phyloP scores from a whole-genome alignment of 2,329 filamentous ascomycete genomes.

The Rhynchosporium secalis region DNA sequence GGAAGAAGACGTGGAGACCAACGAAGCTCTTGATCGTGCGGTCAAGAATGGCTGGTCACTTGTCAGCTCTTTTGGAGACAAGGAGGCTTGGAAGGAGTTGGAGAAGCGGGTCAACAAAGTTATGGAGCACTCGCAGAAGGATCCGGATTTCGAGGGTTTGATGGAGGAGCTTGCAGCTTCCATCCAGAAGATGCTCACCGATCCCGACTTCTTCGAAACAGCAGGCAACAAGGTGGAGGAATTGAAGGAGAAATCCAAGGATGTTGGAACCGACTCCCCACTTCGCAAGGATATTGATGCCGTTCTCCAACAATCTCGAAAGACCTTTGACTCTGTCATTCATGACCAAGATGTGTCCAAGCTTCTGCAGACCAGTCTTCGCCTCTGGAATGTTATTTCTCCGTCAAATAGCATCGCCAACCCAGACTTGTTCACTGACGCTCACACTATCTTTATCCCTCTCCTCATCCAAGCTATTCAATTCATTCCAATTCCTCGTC shows the following conservation, averaged over 20 bases:
- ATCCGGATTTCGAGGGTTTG: slow-evolving; percentile 80
- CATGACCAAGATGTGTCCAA: slow-evolving; percentile 72
- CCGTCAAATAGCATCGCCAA: slow-evolving; percentile 65
- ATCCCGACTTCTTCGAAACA: slow-evolving; percentile 82
- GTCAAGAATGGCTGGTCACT: slow-evolving; percentile 80
- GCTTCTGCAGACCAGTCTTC: slow-evolving; percentile 65
- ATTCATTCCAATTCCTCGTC: slow-evolving; percentile 82
- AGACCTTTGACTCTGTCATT: slow-evolving; percentile 66
- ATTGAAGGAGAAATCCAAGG: slow-evolving; percentile 56
- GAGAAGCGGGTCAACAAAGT: slow-evolving; percentile 69
- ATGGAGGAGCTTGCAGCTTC: slow-evolving; percentile 72
- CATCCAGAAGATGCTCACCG: slow-evolving; percentile 77
- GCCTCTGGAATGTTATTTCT: slow-evolving; percentile 69
- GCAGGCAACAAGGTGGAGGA: slow-evolving; percentile 54
- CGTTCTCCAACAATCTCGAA: slow-evolving; percentile 67
- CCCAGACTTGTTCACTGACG: slow-evolving; percentile 70
- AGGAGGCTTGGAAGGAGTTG: slow-evolving; percentile 72
- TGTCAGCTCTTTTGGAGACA: slow-evolving; percentile 75
- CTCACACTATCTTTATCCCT: slow-evolving; percentile 78
- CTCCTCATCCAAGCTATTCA: slow-evolving; percentile 75
- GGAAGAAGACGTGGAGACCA: slow-evolving; percentile 70
- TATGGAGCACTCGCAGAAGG: slow-evolving; percentile 70
- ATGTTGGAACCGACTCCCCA: slow-evolving; percentile 65
- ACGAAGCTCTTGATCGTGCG: slow-evolving; percentile 72
- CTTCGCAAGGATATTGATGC: slow-evolving; percentile 72